A percentile compares a stretch with the other conserved stretches of the same genome.
Conservation (phyloP, 2,329 filamentous ascomycete genomes). For the Pseudocercospora cruenta region DNA sequence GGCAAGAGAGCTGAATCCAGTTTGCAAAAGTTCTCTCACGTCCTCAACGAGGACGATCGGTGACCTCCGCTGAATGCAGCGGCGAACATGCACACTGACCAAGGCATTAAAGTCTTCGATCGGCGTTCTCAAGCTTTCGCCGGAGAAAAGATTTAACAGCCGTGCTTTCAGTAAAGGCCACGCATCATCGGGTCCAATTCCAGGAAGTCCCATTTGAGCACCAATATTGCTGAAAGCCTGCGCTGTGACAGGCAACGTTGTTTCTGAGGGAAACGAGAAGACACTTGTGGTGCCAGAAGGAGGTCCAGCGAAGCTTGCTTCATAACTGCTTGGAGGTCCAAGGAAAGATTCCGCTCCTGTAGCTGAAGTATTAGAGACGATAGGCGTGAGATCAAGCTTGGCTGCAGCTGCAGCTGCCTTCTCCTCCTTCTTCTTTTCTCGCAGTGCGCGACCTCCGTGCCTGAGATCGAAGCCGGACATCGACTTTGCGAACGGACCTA, state of each 20-base stretch:
- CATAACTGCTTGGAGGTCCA: conserved; percentile 31
- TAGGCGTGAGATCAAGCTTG: conserved; percentile 37
- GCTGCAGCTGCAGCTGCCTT: conserved; percentile 48
- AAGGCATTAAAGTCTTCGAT: conserved; percentile 83
- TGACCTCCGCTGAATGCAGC: conserved; percentile 73
- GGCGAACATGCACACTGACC: conserved; percentile 77
- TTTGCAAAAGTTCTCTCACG: conserved; percentile 71
- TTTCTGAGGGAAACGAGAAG: conserved; percentile 39
- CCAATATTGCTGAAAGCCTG: conserved; percentile 50
- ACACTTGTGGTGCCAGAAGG: conserved; percentile 35
- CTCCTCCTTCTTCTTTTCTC: conserved; percentile 70
- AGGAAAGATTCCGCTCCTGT: conserved; percentile 32
- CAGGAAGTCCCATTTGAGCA: conserved; percentile 51
- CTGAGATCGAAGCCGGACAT: conserved; percentile 79
- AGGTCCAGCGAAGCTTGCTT: conserved; percentile 31
- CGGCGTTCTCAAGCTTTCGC: conserved; percentile 76
- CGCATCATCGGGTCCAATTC: conserved; percentile 68
- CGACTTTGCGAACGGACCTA: conserved; percentile 75
- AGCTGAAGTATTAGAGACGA: conserved; percentile 37
- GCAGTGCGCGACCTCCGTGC: conserved; percentile 73
- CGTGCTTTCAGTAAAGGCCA: conserved; percentile 81
- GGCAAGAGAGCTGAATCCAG: conserved; percentile 84
- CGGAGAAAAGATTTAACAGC: conserved; percentile 77
- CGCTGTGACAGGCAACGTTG: conserved; percentile 38
- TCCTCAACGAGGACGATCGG: conserved; percentile 76